Conservation (phyloP, 306 rosid genomes). For the Clitoria ternatea region DNA sequence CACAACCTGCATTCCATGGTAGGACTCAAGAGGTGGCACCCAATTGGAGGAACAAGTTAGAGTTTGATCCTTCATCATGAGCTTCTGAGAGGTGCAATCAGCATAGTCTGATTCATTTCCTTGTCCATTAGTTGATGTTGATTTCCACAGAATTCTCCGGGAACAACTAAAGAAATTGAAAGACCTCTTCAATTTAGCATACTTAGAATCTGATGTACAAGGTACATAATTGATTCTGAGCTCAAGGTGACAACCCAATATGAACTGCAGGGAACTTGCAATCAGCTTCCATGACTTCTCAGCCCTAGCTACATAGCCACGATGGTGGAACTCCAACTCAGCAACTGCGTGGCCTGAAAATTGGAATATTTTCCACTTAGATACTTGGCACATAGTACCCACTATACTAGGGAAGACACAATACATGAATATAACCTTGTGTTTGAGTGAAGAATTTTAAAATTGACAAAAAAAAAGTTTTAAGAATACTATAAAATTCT, state of each 20-base stretch:
- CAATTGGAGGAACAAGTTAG: conserved; percentile 40
- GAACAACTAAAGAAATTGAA: conserved; percentile 71
- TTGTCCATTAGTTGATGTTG: conserved; percentile 35
- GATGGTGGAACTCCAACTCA: conserved; percentile 69
- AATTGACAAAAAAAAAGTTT: no score
- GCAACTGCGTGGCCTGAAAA: conserved; percentile 70
- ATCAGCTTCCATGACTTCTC: conserved; percentile 86
- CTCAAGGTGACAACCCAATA: conserved; percentile 72
- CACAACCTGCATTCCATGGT: conserved; percentile 34
- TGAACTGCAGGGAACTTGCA: conserved; percentile 59
- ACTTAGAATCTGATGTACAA: conserved; percentile 40
- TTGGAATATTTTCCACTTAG: not conserved
- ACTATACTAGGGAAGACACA: not conserved
- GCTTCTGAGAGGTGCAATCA: conserved; percentile 42
- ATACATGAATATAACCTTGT: not conserved
- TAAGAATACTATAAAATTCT: no score
- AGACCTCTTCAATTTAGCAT: conserved; percentile 42
- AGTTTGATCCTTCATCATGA: conserved; percentile 43
- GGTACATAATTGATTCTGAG: conserved; percentile 60
- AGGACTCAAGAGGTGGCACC: conserved; percentile 35
- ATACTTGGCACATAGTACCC: not conserved
- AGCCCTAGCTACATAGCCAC: conserved; percentile 47
- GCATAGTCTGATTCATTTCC: conserved; percentile 47
- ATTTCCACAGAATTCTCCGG: conserved; percentile 43
- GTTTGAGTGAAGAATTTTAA: no score